Evolutionary conservation across 1,284 basidiomycete genomes (phyloP).

Genomic region (Cystobasidium pallidum): DNA sequence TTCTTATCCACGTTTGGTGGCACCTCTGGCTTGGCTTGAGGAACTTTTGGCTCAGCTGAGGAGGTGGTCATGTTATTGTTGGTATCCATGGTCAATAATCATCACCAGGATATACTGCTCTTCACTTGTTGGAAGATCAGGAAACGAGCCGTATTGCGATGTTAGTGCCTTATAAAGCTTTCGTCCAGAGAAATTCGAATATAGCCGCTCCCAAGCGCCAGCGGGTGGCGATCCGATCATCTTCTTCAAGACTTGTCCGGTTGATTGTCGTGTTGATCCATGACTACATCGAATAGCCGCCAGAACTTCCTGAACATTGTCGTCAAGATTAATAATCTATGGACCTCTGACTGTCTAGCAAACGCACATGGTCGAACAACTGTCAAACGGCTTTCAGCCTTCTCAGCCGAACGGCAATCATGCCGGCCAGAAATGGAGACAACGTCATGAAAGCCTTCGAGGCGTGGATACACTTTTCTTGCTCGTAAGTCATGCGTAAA

Average conservation of each 20-base stretch:
- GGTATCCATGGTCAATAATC: not conserved
- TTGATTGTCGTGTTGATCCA: not conserved
- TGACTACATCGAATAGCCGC: not conserved
- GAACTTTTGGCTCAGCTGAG: not conserved
- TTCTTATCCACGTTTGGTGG: not conserved
- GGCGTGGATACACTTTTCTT: conserved; percentile 37
- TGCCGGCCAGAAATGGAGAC: not conserved
- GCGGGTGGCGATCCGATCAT: not conserved
- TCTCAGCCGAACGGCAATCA: not conserved
- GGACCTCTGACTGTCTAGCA: no score
- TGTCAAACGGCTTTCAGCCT: not conserved
- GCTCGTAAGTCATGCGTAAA: conserved; percentile 6
- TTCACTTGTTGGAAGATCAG: no score
- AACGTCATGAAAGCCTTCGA: conserved; percentile 20
- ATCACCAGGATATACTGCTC: not conserved
- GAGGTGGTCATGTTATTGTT: not conserved
- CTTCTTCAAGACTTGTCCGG: not conserved
- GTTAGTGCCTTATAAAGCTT: not conserved
- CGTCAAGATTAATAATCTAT: not conserved
- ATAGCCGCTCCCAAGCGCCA: not conserved
- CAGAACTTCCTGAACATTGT: not conserved
- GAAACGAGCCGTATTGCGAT: not conserved
- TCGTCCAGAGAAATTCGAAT: not conserved
- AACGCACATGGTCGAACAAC: conserved; percentile 3
- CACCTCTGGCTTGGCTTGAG: not conserved